Conservation (phyloP, 179 eudicot species). For the Amaranthus tricolor region DNA sequence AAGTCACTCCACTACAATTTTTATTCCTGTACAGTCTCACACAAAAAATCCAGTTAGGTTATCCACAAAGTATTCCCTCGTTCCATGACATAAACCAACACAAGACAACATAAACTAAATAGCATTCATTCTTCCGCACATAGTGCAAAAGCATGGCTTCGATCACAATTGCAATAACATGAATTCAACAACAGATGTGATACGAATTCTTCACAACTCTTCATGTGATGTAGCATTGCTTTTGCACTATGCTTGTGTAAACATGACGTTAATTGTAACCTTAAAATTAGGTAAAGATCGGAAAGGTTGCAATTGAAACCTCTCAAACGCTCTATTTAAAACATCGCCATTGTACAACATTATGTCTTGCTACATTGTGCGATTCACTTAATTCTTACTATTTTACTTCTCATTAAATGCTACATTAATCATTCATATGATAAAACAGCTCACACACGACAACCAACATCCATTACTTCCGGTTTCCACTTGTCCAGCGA, state of each 20-base stretch:
- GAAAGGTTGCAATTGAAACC: background rate
- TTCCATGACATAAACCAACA: background rate
- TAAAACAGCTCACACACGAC: background rate
- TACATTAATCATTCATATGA: background rate
- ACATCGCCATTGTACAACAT: background rate
- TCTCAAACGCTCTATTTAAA: background rate
- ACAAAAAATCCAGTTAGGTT: background rate
- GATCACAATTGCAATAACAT: too few species aligned
- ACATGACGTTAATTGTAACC: too few species aligned
- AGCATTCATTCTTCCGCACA: background rate
- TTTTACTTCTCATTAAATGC: background rate
- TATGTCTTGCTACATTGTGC: conserved; percentile 1
- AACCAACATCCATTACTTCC: background rate
- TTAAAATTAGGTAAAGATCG: background rate
- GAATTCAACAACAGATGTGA: too few species aligned
- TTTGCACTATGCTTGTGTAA: too few species aligned
- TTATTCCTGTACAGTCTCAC: background rate
- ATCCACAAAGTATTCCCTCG: background rate
- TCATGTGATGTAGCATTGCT: too few species aligned
- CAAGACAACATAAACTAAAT: too few species aligned
- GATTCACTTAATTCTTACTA: background rate
- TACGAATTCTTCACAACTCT: too few species aligned
- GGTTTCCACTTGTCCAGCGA: too few species aligned
- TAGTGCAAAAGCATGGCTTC: background rate
- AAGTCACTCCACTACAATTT: background rate